Evolutionary conservation across 2,329 filamentous ascomycete species (phyloP), one percentile per base, ranked within the genome.

Genomic region (Colletotrichum cordylinicola): DNA sequence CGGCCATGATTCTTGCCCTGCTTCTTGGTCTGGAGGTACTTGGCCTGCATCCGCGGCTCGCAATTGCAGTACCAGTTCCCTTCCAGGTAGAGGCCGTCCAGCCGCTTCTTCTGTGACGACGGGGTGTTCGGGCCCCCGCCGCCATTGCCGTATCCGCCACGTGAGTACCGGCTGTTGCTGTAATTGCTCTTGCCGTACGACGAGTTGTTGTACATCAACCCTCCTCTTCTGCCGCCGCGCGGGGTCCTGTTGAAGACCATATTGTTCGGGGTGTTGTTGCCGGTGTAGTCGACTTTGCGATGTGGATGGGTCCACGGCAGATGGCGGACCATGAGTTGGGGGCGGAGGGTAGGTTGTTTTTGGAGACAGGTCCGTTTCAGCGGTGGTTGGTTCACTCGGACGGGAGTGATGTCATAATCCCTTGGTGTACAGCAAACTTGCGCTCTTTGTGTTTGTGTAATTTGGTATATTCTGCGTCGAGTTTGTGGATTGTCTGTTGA

Each of bases 21-120:
- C 72, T 86, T 88, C 67, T 82, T 84, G 35, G 85, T 84, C 67
- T 83, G 81, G n/a, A 82, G 80, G 43, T 82, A 80, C 12, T 79
- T 78, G 8, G 87, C 86, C 31, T 79, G 80, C 31, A 80, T 79
- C 16, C 84, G 86, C 29, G 86, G 87, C 29, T 82, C 81, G 73
- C 87, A 88, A 76, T 88, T 86, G 79, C 86, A 86, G 81, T 80
- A 85, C 83, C 84, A 86, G 56, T 81, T 70, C 8, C 81, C 83
- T 67, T 84, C 80, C 29, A 80, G 72, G 69, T 79, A 86, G 52
- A 81, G 74, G 29, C 85, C 84, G 68, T 84, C 81, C 73, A 82
- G 79, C 29, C 82, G 81, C 67, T 82, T 83, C 77, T 81, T 84
- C 12, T 78, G 67, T 8, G 84, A 79, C 70, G 67, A 62, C 12